phyloP scores from a whole-genome alignment of 306 rosid species.

The Vigna nakashimae region DNA sequence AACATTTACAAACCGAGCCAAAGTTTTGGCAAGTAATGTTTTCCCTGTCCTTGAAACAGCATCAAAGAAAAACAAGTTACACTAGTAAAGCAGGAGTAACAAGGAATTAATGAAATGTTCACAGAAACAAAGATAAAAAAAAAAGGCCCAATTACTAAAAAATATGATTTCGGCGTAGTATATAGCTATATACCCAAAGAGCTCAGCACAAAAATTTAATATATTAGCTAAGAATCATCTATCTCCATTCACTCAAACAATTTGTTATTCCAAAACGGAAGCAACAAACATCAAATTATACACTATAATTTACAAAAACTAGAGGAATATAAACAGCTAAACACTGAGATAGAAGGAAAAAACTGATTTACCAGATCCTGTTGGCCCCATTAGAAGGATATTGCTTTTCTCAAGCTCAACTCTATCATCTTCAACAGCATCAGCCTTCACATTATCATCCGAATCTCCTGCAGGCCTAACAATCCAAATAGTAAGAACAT shows the following conservation, averaged over 20 bases:
- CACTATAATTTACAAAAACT: neutral
- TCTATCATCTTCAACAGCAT: slow-evolving; percentile 68
- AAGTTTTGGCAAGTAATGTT: slow-evolving; percentile 99
- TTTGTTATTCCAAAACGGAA: slow-evolving; percentile 14
- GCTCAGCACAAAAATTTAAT: slow-evolving; percentile 5
- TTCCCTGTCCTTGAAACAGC: slow-evolving; percentile 99
- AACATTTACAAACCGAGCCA: slow-evolving; percentile 96
- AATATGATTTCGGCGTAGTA: neutral
- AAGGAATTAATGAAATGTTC: neutral
- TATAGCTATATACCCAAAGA: slow-evolving; percentile 1
- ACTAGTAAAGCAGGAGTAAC: slow-evolving; percentile 46
- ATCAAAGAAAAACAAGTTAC: slow-evolving; percentile 68
- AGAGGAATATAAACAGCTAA: neutral
- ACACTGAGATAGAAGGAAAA: slow-evolving; percentile 8
- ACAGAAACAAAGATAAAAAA: slow-evolving; percentile 12
- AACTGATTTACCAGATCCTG: slow-evolving; percentile 88
- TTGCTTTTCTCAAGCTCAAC: slow-evolving; percentile 98
- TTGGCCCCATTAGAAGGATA: slow-evolving; percentile 97
- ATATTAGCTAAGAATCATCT: neutral
- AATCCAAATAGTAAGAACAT: slow-evolving; percentile 58
- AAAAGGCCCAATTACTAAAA: neutral
- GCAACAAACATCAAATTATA: neutral
- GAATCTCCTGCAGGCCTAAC: slow-evolving; percentile 89
- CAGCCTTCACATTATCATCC: slow-evolving; percentile 47
- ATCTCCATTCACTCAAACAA: neutral